Evolutionary conservation across 306 rosid species (phyloP).

Genomic region (Malus sylvestris): DNA sequence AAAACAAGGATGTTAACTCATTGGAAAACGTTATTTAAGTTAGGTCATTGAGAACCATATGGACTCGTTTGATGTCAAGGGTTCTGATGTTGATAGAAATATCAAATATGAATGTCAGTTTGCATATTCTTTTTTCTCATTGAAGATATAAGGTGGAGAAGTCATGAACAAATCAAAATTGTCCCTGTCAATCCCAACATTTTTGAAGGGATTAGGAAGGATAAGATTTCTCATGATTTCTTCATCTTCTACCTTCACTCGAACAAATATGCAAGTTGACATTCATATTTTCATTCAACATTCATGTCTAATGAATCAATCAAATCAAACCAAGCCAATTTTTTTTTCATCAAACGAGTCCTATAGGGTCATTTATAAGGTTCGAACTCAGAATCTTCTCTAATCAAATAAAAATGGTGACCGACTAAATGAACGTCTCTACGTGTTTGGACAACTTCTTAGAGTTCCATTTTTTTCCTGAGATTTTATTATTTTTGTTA

Average conservation of each 20-base stretch:
- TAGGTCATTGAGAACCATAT: neutral
- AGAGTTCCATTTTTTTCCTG: neutral
- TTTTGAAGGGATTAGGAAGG: no score
- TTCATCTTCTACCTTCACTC: neutral
- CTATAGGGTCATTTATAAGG: neutral
- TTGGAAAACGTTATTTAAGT: neutral
- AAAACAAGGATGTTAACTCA: no score
- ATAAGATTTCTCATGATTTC: neutral
- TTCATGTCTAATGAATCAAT: neutral
- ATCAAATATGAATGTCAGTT: neutral
- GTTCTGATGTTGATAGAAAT: neutral
- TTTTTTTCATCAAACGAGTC: neutral
- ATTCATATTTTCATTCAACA: neutral
- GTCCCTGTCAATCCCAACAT: neutral
- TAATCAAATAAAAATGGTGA: no score
- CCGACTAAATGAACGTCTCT: no score
- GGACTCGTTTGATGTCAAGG: no score
- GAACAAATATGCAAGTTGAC: neutral
- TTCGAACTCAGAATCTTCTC: neutral
- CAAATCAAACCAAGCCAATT: neutral
- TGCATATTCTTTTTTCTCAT: no score
- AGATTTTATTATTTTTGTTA: neutral
- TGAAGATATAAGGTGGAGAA: no score
- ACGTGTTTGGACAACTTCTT: no score
- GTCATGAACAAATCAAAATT: neutral